Evolutionary conservation across 225 moss, liverwort and hornwort genomes (phyloP).

Genomic region (Ulota crispa): DNA sequence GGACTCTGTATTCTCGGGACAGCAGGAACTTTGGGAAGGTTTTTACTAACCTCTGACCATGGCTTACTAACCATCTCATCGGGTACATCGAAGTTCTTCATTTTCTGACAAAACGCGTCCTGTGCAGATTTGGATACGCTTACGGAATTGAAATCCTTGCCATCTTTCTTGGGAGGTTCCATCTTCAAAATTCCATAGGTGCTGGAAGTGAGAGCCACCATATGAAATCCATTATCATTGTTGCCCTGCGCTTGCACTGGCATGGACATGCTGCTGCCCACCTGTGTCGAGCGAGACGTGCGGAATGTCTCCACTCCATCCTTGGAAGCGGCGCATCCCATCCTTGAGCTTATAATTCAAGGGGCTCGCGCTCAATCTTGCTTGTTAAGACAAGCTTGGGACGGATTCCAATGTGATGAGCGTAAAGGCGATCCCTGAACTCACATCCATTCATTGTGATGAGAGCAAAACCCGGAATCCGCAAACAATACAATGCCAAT

Average conservation of each 20-base stretch:
- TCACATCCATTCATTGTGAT: constrained; percentile 14
- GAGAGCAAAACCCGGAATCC: constrained; percentile 4
- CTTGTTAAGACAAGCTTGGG: not conserved
- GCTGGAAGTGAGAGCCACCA: constrained; percentile 69
- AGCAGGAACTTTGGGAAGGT: constrained; percentile 51
- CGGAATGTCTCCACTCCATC: constrained; percentile 32
- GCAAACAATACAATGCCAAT: not conserved
- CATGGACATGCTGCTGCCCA: constrained; percentile 43
- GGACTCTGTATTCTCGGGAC: constrained; percentile 33
- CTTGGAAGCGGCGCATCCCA: constrained; percentile 63
- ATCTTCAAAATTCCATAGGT: constrained; percentile 59
- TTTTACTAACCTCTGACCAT: constrained; percentile 67
- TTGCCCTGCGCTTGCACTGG: constrained; percentile 40
- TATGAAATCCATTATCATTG: constrained; percentile 48
- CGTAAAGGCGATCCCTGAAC: constrained; percentile 22
- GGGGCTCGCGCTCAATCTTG: not conserved
- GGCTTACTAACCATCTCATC: constrained; percentile 58
- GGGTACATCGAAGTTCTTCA: constrained; percentile 56
- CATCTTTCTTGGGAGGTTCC: constrained; percentile 34
- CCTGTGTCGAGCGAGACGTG: constrained; percentile 24
- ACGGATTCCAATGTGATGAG: constrained; percentile 5
- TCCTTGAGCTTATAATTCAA: constrained; percentile 25
- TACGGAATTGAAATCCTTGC: constrained; percentile 9
- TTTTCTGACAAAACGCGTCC: constrained; percentile 50
- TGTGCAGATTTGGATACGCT: constrained; percentile 36